Evolutionary conservation across 2,329 filamentous ascomycete genomes (phyloP).

Genomic region (Dactylellina cionopaga): DNA sequence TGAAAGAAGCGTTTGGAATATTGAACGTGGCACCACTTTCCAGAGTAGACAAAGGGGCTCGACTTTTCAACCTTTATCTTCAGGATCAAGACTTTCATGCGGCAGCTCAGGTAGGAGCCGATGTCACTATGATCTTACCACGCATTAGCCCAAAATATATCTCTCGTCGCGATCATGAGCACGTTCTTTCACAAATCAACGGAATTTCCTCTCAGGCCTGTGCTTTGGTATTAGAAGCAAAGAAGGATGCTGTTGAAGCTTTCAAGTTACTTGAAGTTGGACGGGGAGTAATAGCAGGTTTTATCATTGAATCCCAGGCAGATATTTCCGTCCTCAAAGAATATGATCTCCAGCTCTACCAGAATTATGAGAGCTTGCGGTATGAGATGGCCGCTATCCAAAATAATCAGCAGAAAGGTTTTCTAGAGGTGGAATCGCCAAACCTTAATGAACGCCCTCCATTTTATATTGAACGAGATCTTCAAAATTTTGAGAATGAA

Average conservation of each 20-base stretch:
- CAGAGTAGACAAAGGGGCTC: background rate
- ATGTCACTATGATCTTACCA: background rate
- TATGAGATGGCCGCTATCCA: background rate
- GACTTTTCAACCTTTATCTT: background rate
- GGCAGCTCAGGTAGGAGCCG: background rate
- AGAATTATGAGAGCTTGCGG: constrained; percentile 4
- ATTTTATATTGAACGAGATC: too few relatives aligned
- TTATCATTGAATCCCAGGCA: too few relatives aligned
- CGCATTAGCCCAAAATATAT: constrained; percentile 17
- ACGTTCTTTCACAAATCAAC: background rate
- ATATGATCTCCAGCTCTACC: background rate
- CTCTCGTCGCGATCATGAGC: constrained; percentile 9
- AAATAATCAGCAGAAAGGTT: background rate
- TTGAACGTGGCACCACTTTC: background rate
- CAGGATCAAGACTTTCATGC: background rate
- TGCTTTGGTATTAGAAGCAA: background rate
- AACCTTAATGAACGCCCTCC: background rate
- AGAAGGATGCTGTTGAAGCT: background rate
- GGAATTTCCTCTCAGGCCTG: background rate
- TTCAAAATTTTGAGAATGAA: too few relatives aligned
- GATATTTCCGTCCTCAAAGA: background rate
- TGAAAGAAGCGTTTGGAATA: background rate
- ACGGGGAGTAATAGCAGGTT: background rate
- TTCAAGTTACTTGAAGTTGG: constrained; percentile 7
- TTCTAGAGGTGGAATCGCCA: background rate